Conservation (phyloP, 805 yeast genomes). For the Kazachstania africana region DNA sequence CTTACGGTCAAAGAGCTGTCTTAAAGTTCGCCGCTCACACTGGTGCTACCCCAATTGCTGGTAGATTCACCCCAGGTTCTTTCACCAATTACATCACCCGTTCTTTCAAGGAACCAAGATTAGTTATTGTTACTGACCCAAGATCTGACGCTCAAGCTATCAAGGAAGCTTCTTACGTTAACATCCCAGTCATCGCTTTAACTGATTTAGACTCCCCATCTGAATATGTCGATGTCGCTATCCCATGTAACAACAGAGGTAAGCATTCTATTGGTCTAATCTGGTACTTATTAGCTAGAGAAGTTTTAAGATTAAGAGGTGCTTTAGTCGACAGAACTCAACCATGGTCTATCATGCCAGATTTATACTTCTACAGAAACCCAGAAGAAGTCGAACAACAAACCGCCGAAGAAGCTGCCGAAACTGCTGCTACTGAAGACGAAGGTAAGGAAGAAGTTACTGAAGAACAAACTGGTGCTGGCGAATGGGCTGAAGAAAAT, state of each 20-base stretch:
- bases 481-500: constrained; percentile 46
- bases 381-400: constrained; percentile 94
- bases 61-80: constrained; percentile 99
- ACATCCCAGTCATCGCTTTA: constrained; percentile 99
- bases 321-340: constrained; percentile 90
- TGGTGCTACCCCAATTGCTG: constrained; percentile 99
- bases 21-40: constrained; percentile 99
- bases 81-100: constrained; percentile 99
- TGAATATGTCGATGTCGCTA: constrained; percentile 98
- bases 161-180: constrained; percentile 99
- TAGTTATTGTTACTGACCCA: constrained; percentile 98
- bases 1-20: constrained; percentile 99
- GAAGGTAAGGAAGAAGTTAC: constrained; percentile 74
- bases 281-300: constrained; percentile 99
- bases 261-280: constrained; percentile 98
- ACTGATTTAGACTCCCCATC: constrained; percentile 98
- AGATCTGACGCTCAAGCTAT: constrained; percentile 99
- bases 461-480: constrained; percentile 52
- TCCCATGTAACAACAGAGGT: constrained; percentile 99
- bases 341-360: constrained; percentile 99
- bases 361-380: constrained; percentile 99
- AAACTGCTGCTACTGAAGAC: constrained; percentile 57
- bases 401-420: constrained; percentile 56
- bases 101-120: constrained; percentile 99
- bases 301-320: constrained; percentile 98